A percentile compares a stretch with the other conserved stretches of the same genome.
These are phyloP conservation scores for Laguncularia racemosa DNA, from an alignment of 345 rosid genomes.

Conservation along the genomic window DNA sequence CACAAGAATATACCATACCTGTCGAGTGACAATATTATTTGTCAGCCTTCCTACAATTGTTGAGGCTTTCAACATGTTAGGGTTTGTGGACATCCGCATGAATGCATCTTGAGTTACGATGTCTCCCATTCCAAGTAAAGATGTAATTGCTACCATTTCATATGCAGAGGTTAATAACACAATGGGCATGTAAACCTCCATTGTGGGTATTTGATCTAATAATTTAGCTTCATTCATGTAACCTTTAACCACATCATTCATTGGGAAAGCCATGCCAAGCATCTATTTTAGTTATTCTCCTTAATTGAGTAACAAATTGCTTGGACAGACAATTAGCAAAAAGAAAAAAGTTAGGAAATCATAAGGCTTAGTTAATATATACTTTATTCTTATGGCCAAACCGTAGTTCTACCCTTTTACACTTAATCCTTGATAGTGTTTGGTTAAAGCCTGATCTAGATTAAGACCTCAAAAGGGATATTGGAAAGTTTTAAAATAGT, in stretches of 20 bases:
- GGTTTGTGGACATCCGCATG: slow-evolving; percentile 7
- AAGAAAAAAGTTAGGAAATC: too few relatives aligned
- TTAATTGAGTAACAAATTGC: too few relatives aligned
- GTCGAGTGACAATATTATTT: slow-evolving; percentile 11
- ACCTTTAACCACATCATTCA: slow-evolving; percentile 5
- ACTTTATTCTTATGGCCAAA: too few relatives aligned
- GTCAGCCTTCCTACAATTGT: slow-evolving; percentile 5
- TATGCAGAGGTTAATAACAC: slow-evolving; percentile 5
- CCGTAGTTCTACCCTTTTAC: too few relatives aligned
- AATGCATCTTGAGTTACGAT: slow-evolving; percentile 6
- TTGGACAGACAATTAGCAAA: too few relatives aligned
- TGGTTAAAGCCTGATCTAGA: too few relatives aligned
- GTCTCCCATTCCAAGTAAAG: slow-evolving; percentile 13
- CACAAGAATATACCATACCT: not conserved
- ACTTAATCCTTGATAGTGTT: too few relatives aligned
- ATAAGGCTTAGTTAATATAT: too few relatives aligned
- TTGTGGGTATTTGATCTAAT: slow-evolving; percentile 17
- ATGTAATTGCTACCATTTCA: not conserved
- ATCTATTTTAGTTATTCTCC: too few relatives aligned
- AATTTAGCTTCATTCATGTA: slow-evolving; percentile 11
- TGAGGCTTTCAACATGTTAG: not conserved
- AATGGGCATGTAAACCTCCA: slow-evolving; percentile 20
- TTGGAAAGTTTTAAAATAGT: too few relatives aligned
- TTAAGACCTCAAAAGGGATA: too few relatives aligned
- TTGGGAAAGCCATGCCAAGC: slow-evolving; percentile 1